Evolutionary conservation across 1,139 yeast genomes (phyloP).

Genomic region (Torulaspora globosa): DNA sequence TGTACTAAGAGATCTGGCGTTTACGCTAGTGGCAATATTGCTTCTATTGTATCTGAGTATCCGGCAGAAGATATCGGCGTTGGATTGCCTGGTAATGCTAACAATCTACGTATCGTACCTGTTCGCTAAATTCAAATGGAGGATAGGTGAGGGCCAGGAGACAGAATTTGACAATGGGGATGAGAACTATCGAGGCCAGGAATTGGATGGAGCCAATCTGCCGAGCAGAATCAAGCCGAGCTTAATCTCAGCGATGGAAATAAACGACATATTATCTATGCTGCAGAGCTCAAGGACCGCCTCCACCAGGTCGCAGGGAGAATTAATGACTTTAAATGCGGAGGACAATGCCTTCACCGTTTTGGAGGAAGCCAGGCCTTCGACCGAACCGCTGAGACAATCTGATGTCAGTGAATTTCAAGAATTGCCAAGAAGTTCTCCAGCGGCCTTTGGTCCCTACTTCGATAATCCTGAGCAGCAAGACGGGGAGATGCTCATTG

Average conservation of each 20-base stretch:
- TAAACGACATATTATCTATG: conserved; percentile 26
- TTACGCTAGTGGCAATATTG: conserved; percentile 26
- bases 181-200: conserved; percentile 3
- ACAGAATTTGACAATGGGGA: conserved; percentile 4
- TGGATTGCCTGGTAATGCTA: conserved; percentile 32
- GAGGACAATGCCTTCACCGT: background rate
- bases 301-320: conserved; percentile 5
- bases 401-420: background rate
- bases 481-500: background rate
- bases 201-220: conserved; percentile 10
- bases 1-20: conserved; percentile 29
- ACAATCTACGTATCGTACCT: conserved; percentile 27
- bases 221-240: conserved; percentile 30
- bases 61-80: conserved; percentile 25
- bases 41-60: conserved; percentile 29
- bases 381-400: conserved; percentile 21
- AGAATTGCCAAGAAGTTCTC: conserved; percentile 21
- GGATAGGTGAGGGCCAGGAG: conserved; percentile 1
- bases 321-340: conserved; percentile 7
- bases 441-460: conserved; percentile 27
- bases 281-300: conserved; percentile 23
- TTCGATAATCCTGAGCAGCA: conserved; percentile 24
- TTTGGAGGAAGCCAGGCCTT: conserved; percentile 15
- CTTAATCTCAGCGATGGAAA: conserved; percentile 34
- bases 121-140: conserved; percentile 19